Percentiles rank a stretch among this genome's conserved stretches.
phyloP scores from a whole-genome alignment of 192 early-diverging fungal species.

The Entomortierella lignicola region DNA sequence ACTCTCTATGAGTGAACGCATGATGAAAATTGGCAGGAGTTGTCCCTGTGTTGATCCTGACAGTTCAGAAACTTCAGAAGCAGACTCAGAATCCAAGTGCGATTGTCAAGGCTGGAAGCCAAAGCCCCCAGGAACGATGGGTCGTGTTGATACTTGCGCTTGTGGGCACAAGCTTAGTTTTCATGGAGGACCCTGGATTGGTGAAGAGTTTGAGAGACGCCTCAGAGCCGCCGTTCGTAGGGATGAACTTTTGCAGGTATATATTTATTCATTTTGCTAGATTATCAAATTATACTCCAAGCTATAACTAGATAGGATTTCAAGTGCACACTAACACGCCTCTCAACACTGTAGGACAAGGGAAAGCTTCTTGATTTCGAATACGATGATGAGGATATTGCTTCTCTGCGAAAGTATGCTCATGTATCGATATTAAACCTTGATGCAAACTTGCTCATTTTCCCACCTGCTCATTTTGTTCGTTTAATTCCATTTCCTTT shows the following conservation, averaged over 20 bases:
- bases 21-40: conserved; percentile 61
- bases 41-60: conserved; percentile 53
- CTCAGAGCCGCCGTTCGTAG: conserved; percentile 62
- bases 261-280: too few species aligned
- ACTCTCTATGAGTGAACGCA: conserved; percentile 55
- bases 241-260: conserved; percentile 61
- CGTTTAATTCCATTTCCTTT: neutral
- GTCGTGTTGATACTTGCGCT: conserved; percentile 51
- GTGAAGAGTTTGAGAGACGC: conserved; percentile 60
- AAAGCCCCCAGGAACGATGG: conserved; percentile 35
- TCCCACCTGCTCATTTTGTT: neutral
- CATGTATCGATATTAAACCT: neutral
- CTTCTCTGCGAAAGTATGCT: conserved; percentile 58
- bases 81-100: conserved; percentile 46
- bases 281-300: too few species aligned
- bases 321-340: conserved; percentile 3
- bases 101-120: conserved; percentile 64
- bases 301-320: too few species aligned
- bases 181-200: conserved; percentile 58
- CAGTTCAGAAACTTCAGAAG: neutral
- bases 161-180: conserved; percentile 60
- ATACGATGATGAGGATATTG: conserved; percentile 63
- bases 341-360: conserved; percentile 57
- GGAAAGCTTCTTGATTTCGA: conserved; percentile 62
- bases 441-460: neutral